A percentile compares a stretch with the other conserved stretches of the same genome.
Conservation (phyloP, 202 grass and related monocot genomes). For the Zizania palustris region DNA sequence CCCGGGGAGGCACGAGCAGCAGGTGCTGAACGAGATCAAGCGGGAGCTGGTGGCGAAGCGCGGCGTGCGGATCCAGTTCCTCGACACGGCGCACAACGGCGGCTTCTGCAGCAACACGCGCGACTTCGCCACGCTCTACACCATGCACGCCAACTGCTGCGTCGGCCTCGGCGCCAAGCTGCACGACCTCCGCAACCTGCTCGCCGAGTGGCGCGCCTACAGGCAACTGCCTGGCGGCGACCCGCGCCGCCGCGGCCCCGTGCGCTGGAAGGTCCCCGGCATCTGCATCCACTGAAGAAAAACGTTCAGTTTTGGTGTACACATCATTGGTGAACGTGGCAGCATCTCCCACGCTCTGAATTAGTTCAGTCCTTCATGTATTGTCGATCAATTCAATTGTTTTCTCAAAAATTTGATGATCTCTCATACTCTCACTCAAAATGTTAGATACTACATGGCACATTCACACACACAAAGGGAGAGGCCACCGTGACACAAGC, state of each 20-base stretch:
- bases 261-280: conserved; percentile 65
- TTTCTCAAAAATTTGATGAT: too few relatives aligned
- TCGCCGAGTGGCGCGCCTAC: conserved; percentile 61
- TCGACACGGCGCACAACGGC: conserved; percentile 52
- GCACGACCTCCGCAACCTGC: conserved; percentile 57
- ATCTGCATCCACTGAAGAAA: conserved; percentile 62
- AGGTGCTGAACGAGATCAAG: conserved; percentile 75
- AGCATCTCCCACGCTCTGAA: too few relatives aligned
- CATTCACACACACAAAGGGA: too few relatives aligned
- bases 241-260: conserved; percentile 31
- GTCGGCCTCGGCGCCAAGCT: conserved; percentile 68
- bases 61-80: conserved; percentile 57
- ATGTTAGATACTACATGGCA: too few relatives aligned
- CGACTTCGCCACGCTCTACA: conserved; percentile 70
- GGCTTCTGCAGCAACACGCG: conserved; percentile 67
- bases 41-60: conserved; percentile 33
- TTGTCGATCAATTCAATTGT: too few relatives aligned
- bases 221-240: conserved; percentile 40
- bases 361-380: too few relatives aligned
- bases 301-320: too few relatives aligned
- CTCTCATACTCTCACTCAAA: too few relatives aligned
- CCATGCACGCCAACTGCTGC: conserved; percentile 93
- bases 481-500: too few relatives aligned
- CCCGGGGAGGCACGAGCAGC: conserved; percentile 67
- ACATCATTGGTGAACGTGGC: too few relatives aligned